A percentile compares a stretch with the other conserved stretches of the same genome.
These are phyloP conservation scores for Dalechampia spathulata DNA, from an alignment of 441 rosid species.

Conservation along the genomic window DNA sequence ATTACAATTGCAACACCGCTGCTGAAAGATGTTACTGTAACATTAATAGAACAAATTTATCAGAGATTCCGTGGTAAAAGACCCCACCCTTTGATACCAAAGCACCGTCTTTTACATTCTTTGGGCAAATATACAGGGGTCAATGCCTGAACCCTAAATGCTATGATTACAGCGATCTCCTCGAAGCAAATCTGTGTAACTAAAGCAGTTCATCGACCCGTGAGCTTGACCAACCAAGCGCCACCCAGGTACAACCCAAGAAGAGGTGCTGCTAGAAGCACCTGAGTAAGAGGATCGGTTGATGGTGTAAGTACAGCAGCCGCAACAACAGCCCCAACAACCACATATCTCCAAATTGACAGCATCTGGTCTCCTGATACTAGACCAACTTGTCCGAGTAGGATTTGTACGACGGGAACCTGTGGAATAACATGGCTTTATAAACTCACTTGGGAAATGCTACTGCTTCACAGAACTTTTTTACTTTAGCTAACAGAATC, in stretches of 20 bases:
- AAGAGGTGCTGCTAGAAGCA: constrained; percentile 83
- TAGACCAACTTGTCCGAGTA: constrained; percentile 81
- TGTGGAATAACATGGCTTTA: constrained; percentile 21
- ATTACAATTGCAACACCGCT: no score
- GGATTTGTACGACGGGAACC: constrained; percentile 96
- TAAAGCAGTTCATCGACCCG: constrained; percentile 45
- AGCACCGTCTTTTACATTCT: constrained; percentile 5
- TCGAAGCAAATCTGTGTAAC: background rate
- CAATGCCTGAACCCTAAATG: background rate
- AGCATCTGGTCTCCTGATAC: constrained; percentile 94
- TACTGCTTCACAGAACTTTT: no score
- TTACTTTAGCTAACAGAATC: no score
- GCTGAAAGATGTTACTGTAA: no score
- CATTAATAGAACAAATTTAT: background rate
- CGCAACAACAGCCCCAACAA: constrained; percentile 85
- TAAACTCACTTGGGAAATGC: no score
- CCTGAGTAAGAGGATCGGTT: constrained; percentile 92
- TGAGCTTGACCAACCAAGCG: constrained; percentile 84
- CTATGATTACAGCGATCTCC: background rate
- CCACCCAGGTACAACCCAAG: constrained; percentile 90
- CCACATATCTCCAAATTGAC: constrained; percentile 93
- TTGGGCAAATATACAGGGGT: constrained; percentile 3
- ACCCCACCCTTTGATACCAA: background rate
- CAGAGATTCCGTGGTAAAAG: background rate
- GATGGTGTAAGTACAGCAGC: constrained; percentile 97